Evolutionary conservation across 352 stramenopile species (phyloP).

Genomic region (Phytophthora cryptogea): DNA sequence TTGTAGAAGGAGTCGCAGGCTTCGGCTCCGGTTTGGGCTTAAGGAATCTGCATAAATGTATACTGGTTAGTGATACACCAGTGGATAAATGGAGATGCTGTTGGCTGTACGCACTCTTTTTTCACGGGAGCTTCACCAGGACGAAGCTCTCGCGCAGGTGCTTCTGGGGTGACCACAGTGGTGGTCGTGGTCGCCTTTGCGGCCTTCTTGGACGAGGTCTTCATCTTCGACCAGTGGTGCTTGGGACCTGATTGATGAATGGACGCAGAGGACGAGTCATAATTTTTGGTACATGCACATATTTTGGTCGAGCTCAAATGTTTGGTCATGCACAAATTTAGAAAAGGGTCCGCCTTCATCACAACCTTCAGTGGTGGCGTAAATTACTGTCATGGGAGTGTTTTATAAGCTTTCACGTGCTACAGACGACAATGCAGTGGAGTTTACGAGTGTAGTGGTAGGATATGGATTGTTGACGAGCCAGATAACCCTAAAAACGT

Average conservation of each 20-base stretch:
- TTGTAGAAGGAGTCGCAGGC: slow-evolving; percentile 2
- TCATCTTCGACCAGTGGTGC: slow-evolving; percentile 7
- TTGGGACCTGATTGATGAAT: slow-evolving; percentile 20
- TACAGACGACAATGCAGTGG: no score
- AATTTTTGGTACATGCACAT: neutral
- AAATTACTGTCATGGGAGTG: no score
- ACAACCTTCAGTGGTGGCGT: no score
- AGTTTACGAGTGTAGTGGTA: neutral
- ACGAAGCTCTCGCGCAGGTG: slow-evolving; percentile 12
- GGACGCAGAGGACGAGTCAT: slow-evolving; percentile 5
- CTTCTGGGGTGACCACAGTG: slow-evolving; percentile 6
- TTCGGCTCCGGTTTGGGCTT: slow-evolving; percentile 46
- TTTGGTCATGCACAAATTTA: no score
- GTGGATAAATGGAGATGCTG: slow-evolving; percentile 4
- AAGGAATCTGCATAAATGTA: slow-evolving; percentile 49
- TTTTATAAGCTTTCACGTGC: no score
- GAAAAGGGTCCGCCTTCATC: no score
- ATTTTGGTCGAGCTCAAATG: no score
- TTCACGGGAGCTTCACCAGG: slow-evolving; percentile 51
- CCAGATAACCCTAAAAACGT: neutral
- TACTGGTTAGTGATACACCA: neutral
- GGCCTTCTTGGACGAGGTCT: slow-evolving; percentile 8
- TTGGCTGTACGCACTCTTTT: slow-evolving; percentile 41
- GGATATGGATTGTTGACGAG: neutral
- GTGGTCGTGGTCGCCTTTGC: neutral